Conservation (phyloP, 1,284 basidiomycete species). For the Tilletia caries region DNA sequence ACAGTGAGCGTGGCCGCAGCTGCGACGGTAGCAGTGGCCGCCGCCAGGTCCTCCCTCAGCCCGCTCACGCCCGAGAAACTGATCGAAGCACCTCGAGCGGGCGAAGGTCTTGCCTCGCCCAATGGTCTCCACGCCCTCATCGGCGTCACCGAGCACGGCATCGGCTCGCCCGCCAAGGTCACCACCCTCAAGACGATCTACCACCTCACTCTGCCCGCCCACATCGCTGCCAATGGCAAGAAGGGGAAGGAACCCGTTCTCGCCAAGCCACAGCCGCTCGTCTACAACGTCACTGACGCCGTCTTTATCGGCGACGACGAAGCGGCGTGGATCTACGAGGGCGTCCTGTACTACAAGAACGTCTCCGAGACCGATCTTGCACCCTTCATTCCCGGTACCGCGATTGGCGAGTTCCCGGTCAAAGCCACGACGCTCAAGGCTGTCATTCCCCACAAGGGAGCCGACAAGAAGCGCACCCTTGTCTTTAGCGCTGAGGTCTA, state of each 20-base stretch:
- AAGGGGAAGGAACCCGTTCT: not conserved
- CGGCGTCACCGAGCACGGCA: not conserved
- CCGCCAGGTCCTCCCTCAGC: not conserved
- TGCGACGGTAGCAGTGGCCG: too few species aligned
- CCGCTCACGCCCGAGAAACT: slow-evolving; percentile 2
- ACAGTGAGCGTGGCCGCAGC: too few species aligned
- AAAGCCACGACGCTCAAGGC: slow-evolving; percentile 14
- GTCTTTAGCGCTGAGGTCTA: slow-evolving; percentile 37
- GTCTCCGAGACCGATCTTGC: not conserved
- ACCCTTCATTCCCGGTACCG: not conserved
- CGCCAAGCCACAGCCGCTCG: not conserved
- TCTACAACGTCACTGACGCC: slow-evolving; percentile 3
- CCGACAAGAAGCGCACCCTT: slow-evolving; percentile 16
- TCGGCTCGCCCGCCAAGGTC: not conserved
- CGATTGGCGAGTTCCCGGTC: slow-evolving; percentile 18
- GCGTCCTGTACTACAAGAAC: slow-evolving; percentile 15
- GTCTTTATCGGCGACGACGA: slow-evolving; percentile 10
- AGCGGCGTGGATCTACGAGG: slow-evolving; percentile 10
- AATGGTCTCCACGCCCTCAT: not conserved
- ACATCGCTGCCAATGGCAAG: not conserved
- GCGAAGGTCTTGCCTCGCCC: not conserved
- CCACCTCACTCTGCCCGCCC: not conserved
- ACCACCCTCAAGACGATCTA: slow-evolving; percentile 6
- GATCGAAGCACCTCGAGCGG: not conserved
- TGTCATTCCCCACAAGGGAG: not conserved